Evolutionary conservation across 2,329 filamentous ascomycete species (phyloP).

Genomic region (Alternaria alternata): DNA sequence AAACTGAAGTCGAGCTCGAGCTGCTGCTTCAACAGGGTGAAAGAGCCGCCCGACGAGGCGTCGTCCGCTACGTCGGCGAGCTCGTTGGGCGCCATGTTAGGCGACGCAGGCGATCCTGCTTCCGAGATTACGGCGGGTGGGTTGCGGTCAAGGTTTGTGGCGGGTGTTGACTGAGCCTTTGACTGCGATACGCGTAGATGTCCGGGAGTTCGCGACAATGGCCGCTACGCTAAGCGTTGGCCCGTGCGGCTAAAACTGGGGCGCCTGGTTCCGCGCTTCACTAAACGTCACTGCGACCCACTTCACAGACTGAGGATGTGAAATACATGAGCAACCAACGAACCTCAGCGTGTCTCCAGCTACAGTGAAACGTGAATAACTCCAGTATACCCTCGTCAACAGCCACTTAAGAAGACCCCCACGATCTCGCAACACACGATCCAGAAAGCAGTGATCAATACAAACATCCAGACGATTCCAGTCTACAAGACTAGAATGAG

Average conservation of each 20-base stretch:
- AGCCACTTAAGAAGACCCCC: background rate
- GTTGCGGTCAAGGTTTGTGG: slow-evolving; percentile 10
- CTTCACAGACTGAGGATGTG: background rate
- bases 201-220: slow-evolving; percentile 19
- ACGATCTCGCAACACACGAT: background rate
- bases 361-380: background rate
- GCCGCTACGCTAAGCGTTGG: slow-evolving; percentile 10
- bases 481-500: no score
- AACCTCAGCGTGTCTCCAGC: background rate
- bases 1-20: slow-evolving; percentile 93
- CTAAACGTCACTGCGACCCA: slow-evolving; percentile 9
- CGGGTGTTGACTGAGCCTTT: slow-evolving; percentile 3
- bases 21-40: slow-evolving; percentile 79
- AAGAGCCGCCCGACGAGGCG: slow-evolving; percentile 48
- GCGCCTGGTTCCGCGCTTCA: slow-evolving; percentile 13
- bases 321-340: background rate
- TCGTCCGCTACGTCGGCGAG: slow-evolving; percentile 42
- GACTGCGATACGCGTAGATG: slow-evolving; percentile 16
- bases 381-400: no score
- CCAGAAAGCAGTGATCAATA: no score
- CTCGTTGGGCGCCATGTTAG: slow-evolving; percentile 42
- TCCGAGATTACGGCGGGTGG: slow-evolving; percentile 19
- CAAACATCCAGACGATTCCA: no score
- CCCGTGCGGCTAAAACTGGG: slow-evolving; percentile 6
- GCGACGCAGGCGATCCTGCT: slow-evolving; percentile 41